Evolutionary conservation across 208 protist genomes (phyloP), one percentile per base, ranked within the genome.

Genomic region (Trypanosoma vivax): DNA sequence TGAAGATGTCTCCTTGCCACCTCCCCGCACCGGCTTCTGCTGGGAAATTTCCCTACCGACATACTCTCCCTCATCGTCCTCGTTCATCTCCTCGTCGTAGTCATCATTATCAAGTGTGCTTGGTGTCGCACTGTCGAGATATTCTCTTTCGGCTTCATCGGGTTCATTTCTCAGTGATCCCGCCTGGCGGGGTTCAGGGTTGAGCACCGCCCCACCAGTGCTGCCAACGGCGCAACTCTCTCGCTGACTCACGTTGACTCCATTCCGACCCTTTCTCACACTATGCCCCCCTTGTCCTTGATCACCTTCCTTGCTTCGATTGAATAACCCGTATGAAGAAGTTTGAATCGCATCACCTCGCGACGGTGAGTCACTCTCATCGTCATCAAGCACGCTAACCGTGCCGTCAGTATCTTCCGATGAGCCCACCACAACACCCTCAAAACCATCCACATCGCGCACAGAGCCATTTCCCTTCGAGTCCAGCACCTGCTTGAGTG

Each of bases 71-170:
- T 21, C 19, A 24, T 16, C 35, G 13, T 19, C 45, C 13, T 29
- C 33, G 21, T 50, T 40, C 40, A 25, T n/a, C 14, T 18, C 29
- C 1, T 66, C 60, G 0, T 77, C 63, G 11, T 64, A 59, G 6
- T 76, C 39, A 1, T 64, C 72, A 21, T 81, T 73, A 30, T 70
- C 70, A 4, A 89, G 51, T 41, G 71, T 75, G 50, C 76, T 89
- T 13, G 76, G 73, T 5, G 81, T 89, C 1, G 64, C 70, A 51
- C 70, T 71, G 45, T 81, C 75, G 5, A n/a, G n/a, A n/a, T n/a
- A n/a, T n/a, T n/a, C n/a, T n/a, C n/a, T n/a, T n/a, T n/a, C n/a
- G n/a, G n/a, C n/a, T n/a, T n/a, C n/a, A n/a, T n/a, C n/a, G n/a
- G n/a, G n/a, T n/a, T n/a, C n/a, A n/a, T n/a, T n/a, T n/a, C n/a